phyloP scores from a whole-genome alignment of 805 yeast genomes.

The Maudiozyma barnettii region DNA sequence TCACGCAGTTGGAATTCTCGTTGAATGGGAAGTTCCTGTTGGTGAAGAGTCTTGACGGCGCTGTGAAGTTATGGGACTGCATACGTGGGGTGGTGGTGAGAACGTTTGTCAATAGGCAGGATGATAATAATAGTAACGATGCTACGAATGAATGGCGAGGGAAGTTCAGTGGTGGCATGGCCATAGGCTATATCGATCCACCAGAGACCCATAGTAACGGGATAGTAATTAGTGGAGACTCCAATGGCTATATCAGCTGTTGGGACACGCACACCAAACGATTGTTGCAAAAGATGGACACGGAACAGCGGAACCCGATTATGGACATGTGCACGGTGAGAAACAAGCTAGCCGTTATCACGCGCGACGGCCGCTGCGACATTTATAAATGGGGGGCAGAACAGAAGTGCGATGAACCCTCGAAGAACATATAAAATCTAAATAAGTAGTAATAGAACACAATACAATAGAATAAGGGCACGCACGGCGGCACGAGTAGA shows the following conservation, averaged over 20 bases:
- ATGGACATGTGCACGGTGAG: neutral
- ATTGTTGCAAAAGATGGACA: constrained; percentile 10
- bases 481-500: too few relatives aligned
- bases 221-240: constrained; percentile 23
- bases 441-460: too few relatives aligned
- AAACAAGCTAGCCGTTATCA: neutral
- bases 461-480: too few relatives aligned
- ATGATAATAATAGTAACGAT: neutral
- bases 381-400: neutral
- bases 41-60: constrained; percentile 74
- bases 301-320: neutral
- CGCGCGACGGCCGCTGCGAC: constrained; percentile 1
- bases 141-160: neutral
- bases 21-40: constrained; percentile 74
- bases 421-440: too few relatives aligned
- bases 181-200: neutral
- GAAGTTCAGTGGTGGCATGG: constrained; percentile 23
- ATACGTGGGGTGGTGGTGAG: constrained; percentile 72
- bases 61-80: constrained; percentile 76
- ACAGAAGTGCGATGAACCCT: too few relatives aligned
- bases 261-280: constrained; percentile 21
- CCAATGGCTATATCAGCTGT: constrained; percentile 19
- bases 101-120: constrained; percentile 35
- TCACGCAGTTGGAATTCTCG: constrained; percentile 60
- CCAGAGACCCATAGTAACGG: neutral